Conservation (phyloP, 2,329 filamentous ascomycete species). For the Diplodia sapinea region DNA sequence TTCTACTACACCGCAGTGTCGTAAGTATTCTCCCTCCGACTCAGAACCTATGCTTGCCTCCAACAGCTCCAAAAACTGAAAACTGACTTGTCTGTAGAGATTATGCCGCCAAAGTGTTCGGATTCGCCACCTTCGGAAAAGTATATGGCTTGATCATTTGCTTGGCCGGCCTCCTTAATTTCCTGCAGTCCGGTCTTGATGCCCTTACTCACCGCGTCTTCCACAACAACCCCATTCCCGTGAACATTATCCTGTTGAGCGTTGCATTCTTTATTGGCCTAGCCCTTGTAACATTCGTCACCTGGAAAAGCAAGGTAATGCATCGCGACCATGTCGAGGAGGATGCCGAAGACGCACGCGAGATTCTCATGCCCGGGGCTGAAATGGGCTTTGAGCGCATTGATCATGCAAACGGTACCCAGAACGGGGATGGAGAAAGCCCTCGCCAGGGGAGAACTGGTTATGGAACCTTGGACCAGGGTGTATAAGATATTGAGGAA, state of each 20-base stretch:
- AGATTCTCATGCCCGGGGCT: slow-evolving; percentile 45
- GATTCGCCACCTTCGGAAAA: slow-evolving; percentile 87
- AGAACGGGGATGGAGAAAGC: not conserved
- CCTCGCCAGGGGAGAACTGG: not conserved
- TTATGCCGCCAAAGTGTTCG: slow-evolving; percentile 89
- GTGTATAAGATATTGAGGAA: not conserved
- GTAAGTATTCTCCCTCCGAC: slow-evolving; percentile 42
- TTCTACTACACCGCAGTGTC: slow-evolving; percentile 92
- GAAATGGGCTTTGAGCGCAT: slow-evolving; percentile 21
- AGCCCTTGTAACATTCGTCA: slow-evolving; percentile 71
- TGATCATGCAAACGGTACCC: not conserved
- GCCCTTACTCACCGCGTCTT: slow-evolving; percentile 77
- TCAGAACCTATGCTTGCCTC: not conserved
- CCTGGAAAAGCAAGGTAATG: slow-evolving; percentile 54
- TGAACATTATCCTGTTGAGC: slow-evolving; percentile 72
- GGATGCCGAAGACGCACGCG: slow-evolving; percentile 44
- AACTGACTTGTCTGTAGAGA: slow-evolving; percentile 56
- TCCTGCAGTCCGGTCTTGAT: slow-evolving; percentile 81
- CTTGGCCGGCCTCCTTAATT: slow-evolving; percentile 81
- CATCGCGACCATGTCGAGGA: slow-evolving; percentile 45
- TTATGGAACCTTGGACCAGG: not conserved
- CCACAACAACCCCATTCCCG: slow-evolving; percentile 72
- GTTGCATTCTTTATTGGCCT: slow-evolving; percentile 69
- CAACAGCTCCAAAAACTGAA: not conserved
- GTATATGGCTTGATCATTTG: slow-evolving; percentile 94